Base-by-base conservation (phyloP, 345 rosid species). In the Toxicodendron radicans region DNA sequence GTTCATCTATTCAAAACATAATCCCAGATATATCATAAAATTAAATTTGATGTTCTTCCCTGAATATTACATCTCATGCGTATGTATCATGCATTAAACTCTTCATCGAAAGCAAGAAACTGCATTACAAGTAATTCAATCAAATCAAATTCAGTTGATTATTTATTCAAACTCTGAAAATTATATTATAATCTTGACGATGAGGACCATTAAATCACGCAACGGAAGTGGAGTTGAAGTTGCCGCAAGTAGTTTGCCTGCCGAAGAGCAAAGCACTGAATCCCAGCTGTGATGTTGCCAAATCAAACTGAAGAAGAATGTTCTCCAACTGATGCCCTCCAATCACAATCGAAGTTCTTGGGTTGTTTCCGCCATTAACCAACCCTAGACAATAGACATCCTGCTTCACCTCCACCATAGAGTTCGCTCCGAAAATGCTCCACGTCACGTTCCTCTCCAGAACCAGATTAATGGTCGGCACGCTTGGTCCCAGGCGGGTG, bases 271-370 rank as follows among this genome's bases (percentile, higher is more conserved):
- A 78, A 35, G 88, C 84, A 73, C 91, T 82, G 75, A 92, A 92
- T 2, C 97, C 97, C 0, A 87, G 80, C 76, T 77, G 86, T 48
- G 92, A 89, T 21, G 70, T 54, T 0, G 89, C 90, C 74, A 85
- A 80, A 83, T 92, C 91, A 20, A 92, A 79, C 73, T 90, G 88
- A 13, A 90, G n/a, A 43, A 91, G 75, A 73, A 61, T 82, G 72
- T 92, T 59, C 74, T 88, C 87, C 80, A 87, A 38, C 72, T 89
- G 97, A 32, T 24, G 62, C 72, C 97, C 97, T 79, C 96, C 94
- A 16, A 92, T 80, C 9, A 91, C 88, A 3, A 92, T 69, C 2
- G 96, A 86, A 14, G 96, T 90, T 75, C 20, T 75, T 0, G 89
- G 88, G 33, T 81, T 78, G 20, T 75, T 79, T 4, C 96, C 96